Evolutionary conservation across 148 eudicot species (phyloP).

Genomic region (Cornus florida): DNA sequence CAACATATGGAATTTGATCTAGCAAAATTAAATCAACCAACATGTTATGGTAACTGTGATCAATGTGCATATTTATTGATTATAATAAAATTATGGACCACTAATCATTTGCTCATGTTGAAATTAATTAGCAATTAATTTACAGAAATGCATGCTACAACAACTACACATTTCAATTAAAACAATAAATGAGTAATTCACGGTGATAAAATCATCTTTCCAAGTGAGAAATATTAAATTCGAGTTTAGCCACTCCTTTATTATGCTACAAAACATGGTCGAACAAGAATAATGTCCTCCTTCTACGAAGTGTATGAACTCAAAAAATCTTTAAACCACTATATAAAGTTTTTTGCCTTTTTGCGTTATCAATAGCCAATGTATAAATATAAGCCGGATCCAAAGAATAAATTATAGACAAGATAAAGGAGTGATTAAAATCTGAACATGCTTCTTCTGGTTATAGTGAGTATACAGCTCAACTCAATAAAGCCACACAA

Average conservation of each 20-base stretch:
- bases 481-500: not conserved
- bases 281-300: not conserved
- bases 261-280: not conserved
- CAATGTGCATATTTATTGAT: not conserved
- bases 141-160: not conserved
- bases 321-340: no score
- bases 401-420: no score
- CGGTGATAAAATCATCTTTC: not conserved
- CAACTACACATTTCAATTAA: not conserved
- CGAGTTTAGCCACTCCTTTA: not conserved
- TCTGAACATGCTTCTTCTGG: not conserved
- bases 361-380: no score
- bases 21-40: constrained; percentile 21
- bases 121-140: not conserved
- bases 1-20: constrained; percentile 94
- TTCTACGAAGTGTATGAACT: no score
- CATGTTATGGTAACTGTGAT: constrained; percentile 10
- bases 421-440: not conserved
- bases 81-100: not conserved
- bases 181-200: not conserved
- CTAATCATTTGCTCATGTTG: not conserved
- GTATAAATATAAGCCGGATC: no score
- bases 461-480: not conserved
- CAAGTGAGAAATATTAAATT: not conserved
- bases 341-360: no score